Base-by-base conservation (phyloP, 2,329 filamentous ascomycete genomes). In the Ophiocordyceps australis region DNA sequence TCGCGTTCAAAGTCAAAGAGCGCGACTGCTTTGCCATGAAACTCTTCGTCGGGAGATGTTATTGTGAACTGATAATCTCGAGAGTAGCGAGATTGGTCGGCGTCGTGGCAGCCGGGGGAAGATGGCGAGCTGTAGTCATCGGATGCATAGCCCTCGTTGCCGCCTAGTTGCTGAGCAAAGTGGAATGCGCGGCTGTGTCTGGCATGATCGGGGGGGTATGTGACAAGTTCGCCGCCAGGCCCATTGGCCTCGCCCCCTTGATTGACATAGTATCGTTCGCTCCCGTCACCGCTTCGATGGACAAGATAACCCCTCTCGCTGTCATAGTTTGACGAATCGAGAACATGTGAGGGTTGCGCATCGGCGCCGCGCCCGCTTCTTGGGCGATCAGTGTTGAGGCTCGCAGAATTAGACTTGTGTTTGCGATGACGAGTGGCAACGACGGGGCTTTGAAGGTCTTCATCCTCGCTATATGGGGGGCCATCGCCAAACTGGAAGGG, bases 11-110 rank as follows among this genome's bases (percentile, higher is more conserved):
- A 98, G 46, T 94, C 85, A 46, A 93, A 98, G 14, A 98, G 60
- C 6, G 89, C 89, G 16, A 98, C 81, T 9, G 83, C 85, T 46
- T 92, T 93, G 25, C 89, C 89, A 43, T 94, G 85, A 69, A 94
- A 94, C 49, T 95, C 83, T 52, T 95, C 86, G 47, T 95, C 89
- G 5, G 85, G 83, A 10, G 81, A 91, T 11, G 81, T 86, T 38
- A 93, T 92, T 12, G 82, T 91, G 47, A 94, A 93, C 40, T 91
- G 80, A 47, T 92, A 94, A 49, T 93, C 81, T 36, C 79, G 72
- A 23, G 82, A 91, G 50, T 85, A 92, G 40, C 83, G 70, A 28
- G 74, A 80, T 45, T 81, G 66, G 42, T 83, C 74, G 37, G 70
- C 66, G 30, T 65, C 57, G 29, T 53, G 58, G 32, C 57, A 62